Percentiles rank a stretch among this genome's conserved stretches.
phyloP scores from a whole-genome alignment of 2,329 filamentous ascomycete species.

The Scolecobasidium constrictum region DNA sequence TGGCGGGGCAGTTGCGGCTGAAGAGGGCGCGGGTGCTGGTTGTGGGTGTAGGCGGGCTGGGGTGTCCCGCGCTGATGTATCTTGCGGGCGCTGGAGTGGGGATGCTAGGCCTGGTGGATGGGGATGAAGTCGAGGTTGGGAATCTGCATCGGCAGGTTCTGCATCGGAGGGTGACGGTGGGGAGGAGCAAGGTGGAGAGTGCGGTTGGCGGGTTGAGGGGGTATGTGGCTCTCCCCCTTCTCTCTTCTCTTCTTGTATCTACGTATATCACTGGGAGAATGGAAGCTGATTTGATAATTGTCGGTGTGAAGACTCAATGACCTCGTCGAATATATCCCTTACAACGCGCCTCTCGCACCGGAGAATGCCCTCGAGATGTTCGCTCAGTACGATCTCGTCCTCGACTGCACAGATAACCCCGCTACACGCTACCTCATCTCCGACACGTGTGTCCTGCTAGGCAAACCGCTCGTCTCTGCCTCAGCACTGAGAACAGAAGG shows the following conservation, averaged over 20 bases:
- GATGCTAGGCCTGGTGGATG: constrained; percentile 73
- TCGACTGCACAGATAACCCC: constrained; percentile 94
- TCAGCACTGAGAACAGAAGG: constrained; percentile 83
- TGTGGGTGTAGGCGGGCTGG: constrained; percentile 79
- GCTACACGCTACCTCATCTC: constrained; percentile 87
- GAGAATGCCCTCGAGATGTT: constrained; percentile 58
- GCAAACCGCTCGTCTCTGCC: constrained; percentile 75
- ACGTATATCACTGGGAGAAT: not conserved
- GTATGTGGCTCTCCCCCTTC: constrained; percentile 23
- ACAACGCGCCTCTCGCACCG: constrained; percentile 55
- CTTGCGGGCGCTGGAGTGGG: constrained; percentile 83
- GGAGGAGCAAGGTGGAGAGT: constrained; percentile 71
- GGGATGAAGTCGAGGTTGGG: constrained; percentile 75
- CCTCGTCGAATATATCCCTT: constrained; percentile 50
- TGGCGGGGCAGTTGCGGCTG: constrained; percentile 67
- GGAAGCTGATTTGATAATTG: not conserved
- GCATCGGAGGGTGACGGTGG: constrained; percentile 60
- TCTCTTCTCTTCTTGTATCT: not conserved
- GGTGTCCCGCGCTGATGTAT: constrained; percentile 88
- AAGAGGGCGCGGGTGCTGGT: constrained; percentile 63
- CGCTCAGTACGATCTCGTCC: constrained; percentile 63
- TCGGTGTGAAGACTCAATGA: constrained; percentile 67
- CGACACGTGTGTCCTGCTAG: constrained; percentile 71
- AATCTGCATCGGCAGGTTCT: constrained; percentile 90
- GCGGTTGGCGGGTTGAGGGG: constrained; percentile 33